Evolutionary conservation across 116 monocot genomes (phyloP), one percentile per base, ranked within the genome.

Genomic region (Dioscorea cayenensis): DNA sequence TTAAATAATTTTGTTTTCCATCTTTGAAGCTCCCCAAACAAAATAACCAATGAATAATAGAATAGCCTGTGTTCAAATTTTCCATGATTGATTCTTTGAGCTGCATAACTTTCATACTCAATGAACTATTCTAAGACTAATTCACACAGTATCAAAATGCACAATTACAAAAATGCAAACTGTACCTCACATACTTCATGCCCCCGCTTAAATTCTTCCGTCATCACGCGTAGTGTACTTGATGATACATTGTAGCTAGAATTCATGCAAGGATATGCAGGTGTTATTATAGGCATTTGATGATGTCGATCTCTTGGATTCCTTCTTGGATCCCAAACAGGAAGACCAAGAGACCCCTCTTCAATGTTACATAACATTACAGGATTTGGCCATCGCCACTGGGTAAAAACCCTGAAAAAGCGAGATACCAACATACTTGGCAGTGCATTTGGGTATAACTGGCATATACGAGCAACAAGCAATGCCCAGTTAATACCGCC

Each of bases 311-410:
- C 97, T 78, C 76, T 88, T 65, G 66, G 86, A 58, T 97, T 84
- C 80, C 79, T 93, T 69, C 97, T 85, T 35, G 97, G 97, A 77
- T 97, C 97, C 97, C 97, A 97, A 12, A 97, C 77, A 66, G 77
- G 79, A 72, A 90, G 86, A 14, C 93, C 93, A 60, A 97, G 88
- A 49, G 78, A 71, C 29, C 87, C 86, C 76, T 97, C 93, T 77
- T 90, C 93, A 67, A 93, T 93, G 38, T 86, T 83, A 81, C 97
- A 97, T 14, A 97, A 79, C 97, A 97, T 93, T 28, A 97, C 97
- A 52, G 97, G 97, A 77, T 97, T 97, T 66, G 97, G 97, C 97
- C 97, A 97, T n/a, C 90, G 85, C 97, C 97, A 97, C 51, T 93
- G 87, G 2, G 88, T 90, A 74, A 78, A 97, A 17, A 97, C 97